A percentile compares a stretch with the other conserved stretches of the same genome.
These are phyloP conservation scores for Pholiota molesta DNA, from an alignment of 768 basidiomycete genomes.

Conservation along the genomic window DNA sequence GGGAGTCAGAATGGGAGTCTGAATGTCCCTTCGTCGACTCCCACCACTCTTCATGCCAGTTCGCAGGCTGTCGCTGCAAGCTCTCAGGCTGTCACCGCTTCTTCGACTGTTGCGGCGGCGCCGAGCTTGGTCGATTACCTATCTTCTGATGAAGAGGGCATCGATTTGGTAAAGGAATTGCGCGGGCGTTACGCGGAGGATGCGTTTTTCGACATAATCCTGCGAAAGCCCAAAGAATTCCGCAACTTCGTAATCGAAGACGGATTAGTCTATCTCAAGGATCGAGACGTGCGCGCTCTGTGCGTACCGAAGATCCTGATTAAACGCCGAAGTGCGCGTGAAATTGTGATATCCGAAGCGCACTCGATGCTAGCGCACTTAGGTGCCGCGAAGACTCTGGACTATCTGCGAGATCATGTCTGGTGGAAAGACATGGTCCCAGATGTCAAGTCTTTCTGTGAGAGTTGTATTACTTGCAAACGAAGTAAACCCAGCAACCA, in stretches of 20 bases:
- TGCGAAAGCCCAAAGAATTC: too few relatives aligned
- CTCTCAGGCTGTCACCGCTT: too few relatives aligned
- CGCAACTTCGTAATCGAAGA: constrained; percentile 14
- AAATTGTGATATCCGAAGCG: constrained; percentile 11
- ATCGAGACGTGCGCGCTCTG: background rate
- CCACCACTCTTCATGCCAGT: too few relatives aligned
- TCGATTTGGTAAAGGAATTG: too few relatives aligned
- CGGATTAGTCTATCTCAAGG: constrained; percentile 7
- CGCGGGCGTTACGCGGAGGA: too few relatives aligned
- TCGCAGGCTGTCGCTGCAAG: too few relatives aligned
- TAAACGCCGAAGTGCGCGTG: background rate
- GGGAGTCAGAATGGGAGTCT: too few relatives aligned
- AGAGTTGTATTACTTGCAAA: constrained; percentile 7
- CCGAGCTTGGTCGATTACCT: too few relatives aligned
- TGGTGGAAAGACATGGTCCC: constrained; percentile 14
- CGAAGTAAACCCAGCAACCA: constrained; percentile 6
- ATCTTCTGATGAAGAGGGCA: too few relatives aligned
- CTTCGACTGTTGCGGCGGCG: too few relatives aligned
- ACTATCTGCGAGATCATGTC: constrained; percentile 7
- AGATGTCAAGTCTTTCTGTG: constrained; percentile 10
- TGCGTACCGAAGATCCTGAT: constrained; percentile 4
- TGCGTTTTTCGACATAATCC: too few relatives aligned
- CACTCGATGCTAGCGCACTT: constrained; percentile 10
- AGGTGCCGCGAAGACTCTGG: constrained; percentile 5
- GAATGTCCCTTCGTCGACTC: too few relatives aligned